These are phyloP conservation scores for Silene coronaria DNA, from an alignment of 179 eudicot species.

Conservation along the genomic window DNA sequence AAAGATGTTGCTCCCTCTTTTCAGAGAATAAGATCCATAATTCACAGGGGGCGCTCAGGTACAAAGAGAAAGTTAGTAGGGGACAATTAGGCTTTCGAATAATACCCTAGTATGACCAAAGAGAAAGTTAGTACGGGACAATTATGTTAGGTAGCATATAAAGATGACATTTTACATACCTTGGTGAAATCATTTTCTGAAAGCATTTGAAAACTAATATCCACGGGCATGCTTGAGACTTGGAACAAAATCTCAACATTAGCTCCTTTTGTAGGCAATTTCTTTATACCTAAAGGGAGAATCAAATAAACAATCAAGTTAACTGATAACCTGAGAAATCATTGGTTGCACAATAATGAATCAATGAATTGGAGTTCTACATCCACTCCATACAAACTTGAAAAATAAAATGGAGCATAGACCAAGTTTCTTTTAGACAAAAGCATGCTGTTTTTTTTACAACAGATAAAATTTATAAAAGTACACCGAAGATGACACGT, in stretches of 20 bases:
- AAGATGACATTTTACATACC: conserved; percentile 18
- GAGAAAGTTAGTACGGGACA: not conserved
- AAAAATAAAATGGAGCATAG: not conserved
- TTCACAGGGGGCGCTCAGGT: too few relatives aligned
- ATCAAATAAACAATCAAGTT: conserved; percentile 1
- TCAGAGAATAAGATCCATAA: too few relatives aligned
- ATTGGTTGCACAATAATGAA: not conserved
- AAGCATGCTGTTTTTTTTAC: not conserved
- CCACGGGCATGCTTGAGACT: conserved; percentile 29
- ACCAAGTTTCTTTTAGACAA: not conserved
- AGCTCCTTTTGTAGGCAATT: conserved; percentile 7
- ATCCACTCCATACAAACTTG: not conserved
- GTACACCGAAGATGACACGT: not conserved
- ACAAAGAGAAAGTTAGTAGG: too few relatives aligned
- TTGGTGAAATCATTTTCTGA: conserved; percentile 34
- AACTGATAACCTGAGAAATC: not conserved
- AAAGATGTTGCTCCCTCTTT: too few relatives aligned
- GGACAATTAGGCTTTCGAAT: too few relatives aligned
- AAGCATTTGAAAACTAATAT: conserved; percentile 26
- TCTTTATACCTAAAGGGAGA: conserved; percentile 18
- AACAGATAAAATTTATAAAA: not conserved
- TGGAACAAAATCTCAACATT: conserved; percentile 18
- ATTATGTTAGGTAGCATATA: not conserved
- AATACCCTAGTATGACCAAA: not conserved
- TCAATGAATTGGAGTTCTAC: not conserved